These are phyloP conservation scores for Alliaria petiolata DNA, from an alignment of 345 rosid species.

Conservation along the genomic window DNA sequence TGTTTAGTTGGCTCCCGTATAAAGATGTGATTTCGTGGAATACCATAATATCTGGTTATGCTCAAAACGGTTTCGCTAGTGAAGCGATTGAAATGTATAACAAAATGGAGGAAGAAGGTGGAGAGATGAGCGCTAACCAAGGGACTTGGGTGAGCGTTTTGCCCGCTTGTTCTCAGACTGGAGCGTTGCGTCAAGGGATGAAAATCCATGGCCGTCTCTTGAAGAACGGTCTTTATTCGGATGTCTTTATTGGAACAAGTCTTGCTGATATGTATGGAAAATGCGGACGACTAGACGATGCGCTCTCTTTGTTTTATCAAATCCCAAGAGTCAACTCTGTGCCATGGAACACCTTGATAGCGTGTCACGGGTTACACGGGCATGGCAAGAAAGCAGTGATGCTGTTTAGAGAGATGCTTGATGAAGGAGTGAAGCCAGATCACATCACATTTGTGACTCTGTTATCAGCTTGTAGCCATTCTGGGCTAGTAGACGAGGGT, in stretches of 20 bases:
- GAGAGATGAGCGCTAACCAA: conserved; percentile 40
- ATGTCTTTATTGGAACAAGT: conserved; percentile 48
- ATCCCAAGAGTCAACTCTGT: conserved; percentile 42
- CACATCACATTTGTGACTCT: conserved; percentile 50
- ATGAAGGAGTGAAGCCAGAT: conserved; percentile 48
- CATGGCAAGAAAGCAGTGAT: conserved; percentile 42
- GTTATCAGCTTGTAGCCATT: conserved; percentile 60
- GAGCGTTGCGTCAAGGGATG: conserved; percentile 55
- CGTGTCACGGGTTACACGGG: conserved; percentile 50
- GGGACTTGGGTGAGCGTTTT: conserved; percentile 59
- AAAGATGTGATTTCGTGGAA: conserved; percentile 57
- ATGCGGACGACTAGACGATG: conserved; percentile 51
- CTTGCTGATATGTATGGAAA: conserved; percentile 59
- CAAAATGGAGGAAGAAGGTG: conserved; percentile 37
- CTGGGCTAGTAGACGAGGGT: conserved; percentile 52
- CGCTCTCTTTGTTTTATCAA: conserved; percentile 39
- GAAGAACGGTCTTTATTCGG: conserved; percentile 35
- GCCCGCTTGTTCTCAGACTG: conserved; percentile 51
- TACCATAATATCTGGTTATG: conserved; percentile 46
- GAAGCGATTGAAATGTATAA: conserved; percentile 47
- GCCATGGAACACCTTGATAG: conserved; percentile 58
- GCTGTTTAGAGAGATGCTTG: conserved; percentile 47
- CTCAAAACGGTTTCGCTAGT: conserved; percentile 57
- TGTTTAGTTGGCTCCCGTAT: conserved; percentile 38
- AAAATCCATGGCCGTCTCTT: conserved; percentile 39